Percentiles rank a stretch among this genome's conserved stretches.
These are phyloP conservation scores for Penicillium herquei DNA, from an alignment of 495 filamentous ascomycete species.

Conservation along the genomic window DNA sequence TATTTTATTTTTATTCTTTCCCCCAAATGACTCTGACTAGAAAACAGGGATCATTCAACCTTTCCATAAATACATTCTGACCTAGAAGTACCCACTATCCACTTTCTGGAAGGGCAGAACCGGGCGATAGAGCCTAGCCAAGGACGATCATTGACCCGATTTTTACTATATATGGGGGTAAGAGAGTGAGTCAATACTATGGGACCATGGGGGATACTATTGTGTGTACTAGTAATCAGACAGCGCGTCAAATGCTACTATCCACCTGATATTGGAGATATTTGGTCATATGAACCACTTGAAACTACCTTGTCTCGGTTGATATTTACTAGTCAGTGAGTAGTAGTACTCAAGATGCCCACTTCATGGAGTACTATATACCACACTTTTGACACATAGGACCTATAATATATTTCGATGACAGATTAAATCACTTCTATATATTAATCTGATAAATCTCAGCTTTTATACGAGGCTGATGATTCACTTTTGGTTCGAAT, in stretches of 20 bases:
- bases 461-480: neutral
- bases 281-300: too few relatives aligned
- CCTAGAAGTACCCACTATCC: neutral
- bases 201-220: too few relatives aligned
- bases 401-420: neutral
- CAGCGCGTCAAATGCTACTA: too few relatives aligned
- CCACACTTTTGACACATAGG: neutral
- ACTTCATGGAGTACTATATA: neutral
- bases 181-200: too few relatives aligned
- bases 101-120: neutral
- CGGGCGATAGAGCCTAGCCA: constrained; percentile 1
- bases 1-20: neutral
- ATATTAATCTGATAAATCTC: neutral
- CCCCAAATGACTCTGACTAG: too few relatives aligned
- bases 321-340: too few relatives aligned
- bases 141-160: constrained; percentile 1
- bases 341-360: too few relatives aligned
- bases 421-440: neutral
- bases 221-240: too few relatives aligned
- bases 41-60: too few relatives aligned
- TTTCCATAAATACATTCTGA: neutral
- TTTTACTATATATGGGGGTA: neutral
- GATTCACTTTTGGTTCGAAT: constrained; percentile 14
- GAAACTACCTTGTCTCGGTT: too few relatives aligned
- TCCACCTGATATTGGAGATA: too few relatives aligned